phyloP scores from a whole-genome alignment of 331 rosid species.

The Erythrophleum ivorense region DNA sequence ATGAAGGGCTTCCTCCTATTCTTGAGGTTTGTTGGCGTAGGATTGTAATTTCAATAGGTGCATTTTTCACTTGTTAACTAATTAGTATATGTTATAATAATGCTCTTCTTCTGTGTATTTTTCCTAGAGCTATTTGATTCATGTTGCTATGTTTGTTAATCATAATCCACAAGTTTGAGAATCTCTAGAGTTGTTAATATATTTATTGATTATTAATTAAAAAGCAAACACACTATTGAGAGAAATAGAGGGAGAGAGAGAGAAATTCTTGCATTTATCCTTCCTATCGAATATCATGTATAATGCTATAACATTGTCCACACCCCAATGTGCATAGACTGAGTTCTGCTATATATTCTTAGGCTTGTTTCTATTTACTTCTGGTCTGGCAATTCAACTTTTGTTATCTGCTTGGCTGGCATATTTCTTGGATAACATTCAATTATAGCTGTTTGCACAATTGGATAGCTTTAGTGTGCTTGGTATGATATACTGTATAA shows the following conservation, averaged over 20 bases:
- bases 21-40: conserved; percentile 48
- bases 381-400: neutral
- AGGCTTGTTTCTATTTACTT: neutral
- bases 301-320: neutral
- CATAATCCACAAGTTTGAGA: neutral
- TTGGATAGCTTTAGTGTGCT: neutral
- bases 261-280: neutral
- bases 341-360: neutral
- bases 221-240: neutral
- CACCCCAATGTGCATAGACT: neutral
- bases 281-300: neutral
- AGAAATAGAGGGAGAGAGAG: neutral
- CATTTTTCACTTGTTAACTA: neutral
- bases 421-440: neutral
- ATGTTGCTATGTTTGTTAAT: neutral
- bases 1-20: conserved; percentile 46
- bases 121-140: conserved; percentile 11
- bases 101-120: neutral
- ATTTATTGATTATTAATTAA: neutral
- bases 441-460: neutral
- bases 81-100: neutral
- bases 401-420: neutral
- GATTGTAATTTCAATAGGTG: neutral
- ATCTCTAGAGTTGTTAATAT: neutral
- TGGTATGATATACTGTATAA: neutral